Base-by-base conservation (phyloP, 2,329 filamentous ascomycete species). In the Pestalotiopsis sp. region DNA sequence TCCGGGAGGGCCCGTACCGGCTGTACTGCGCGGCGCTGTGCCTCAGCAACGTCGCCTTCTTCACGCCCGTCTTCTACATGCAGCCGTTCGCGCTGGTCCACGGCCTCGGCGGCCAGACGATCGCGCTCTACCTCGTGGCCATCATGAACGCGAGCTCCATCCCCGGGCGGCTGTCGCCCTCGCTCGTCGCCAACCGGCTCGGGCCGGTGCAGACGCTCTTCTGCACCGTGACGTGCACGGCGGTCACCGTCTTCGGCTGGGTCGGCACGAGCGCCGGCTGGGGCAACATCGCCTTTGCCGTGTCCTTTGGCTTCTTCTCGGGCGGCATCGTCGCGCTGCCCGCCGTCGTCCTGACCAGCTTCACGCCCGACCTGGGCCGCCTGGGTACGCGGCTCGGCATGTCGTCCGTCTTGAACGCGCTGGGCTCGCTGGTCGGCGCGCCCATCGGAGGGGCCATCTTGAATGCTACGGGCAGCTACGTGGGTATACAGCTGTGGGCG, bases 341-440 rank as follows among this genome's bases (percentile, higher is more conserved):
- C 1, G 79, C 82, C 2, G 80, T 82, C 0, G 81, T 77, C 2
- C 73, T 80, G 23, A 71, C 71, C 9, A 25, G 59, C 5, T 69
- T 76, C 17, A 72, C 70, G 7, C 70, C 74, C 7, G 72, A 75
- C 38, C 23, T 76, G 27, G 56, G 64, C 17, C 72, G 73, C 1
- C 70, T 82, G 3, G 83, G 83, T 3, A 80, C 80, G 1, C 71
- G 83, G 49, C 78, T 85, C 72, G 83, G 83, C 6, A 83, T 85
- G 80, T 73, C 70, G 5, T 82, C 82, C 20, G 66, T 76, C 7
- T 49, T 77, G 13, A 69, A 74, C 7, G 80, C 80, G 80, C 74
- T 89, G 78, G 23, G 88, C 80, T 69, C 88, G 80, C 73, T 90
- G 80, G 72, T 88, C 1, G 80, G 81, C 0, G 89, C 71, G 76